These are phyloP conservation scores for Rhodotorula toruloides DNA, from an alignment of 768 basidiomycete species.

Conservation along the genomic window DNA sequence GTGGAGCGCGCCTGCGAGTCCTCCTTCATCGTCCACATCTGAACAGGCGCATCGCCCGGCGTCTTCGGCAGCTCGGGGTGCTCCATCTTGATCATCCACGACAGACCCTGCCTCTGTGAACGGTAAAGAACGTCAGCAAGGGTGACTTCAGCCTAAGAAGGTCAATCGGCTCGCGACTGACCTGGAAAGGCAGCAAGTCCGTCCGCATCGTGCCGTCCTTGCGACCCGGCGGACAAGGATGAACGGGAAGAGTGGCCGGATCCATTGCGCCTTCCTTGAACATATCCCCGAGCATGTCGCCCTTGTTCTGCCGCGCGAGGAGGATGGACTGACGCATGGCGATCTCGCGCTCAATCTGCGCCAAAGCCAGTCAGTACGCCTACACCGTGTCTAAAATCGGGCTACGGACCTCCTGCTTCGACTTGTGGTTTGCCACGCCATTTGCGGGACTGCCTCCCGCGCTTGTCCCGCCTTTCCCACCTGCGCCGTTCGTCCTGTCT, in stretches of 20 bases:
- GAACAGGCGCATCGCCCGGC: conserved; percentile 67
- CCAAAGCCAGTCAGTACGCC: no score
- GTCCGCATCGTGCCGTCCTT: conserved; percentile 63
- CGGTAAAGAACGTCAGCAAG: not conserved
- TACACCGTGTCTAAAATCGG: no score
- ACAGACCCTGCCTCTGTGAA: conserved; percentile 71
- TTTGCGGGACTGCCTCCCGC: not conserved
- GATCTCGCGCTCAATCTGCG: not conserved
- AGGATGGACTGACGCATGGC: conserved; percentile 1
- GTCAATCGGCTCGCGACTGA: conserved; percentile 42
- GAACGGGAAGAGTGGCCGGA: conserved; percentile 63
- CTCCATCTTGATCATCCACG: conserved; percentile 72
- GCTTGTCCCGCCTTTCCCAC: not conserved
- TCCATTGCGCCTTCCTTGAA: conserved; percentile 51
- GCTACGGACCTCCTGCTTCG: no score
- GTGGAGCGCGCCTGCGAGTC: conserved; percentile 36
- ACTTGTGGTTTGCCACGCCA: not conserved
- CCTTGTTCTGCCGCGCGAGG: conserved; percentile 2
- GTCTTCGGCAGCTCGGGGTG: conserved; percentile 67
- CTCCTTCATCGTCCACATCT: conserved; percentile 72
- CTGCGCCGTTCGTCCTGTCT: not conserved
- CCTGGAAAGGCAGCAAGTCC: conserved; percentile 78
- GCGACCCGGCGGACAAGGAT: conserved; percentile 67
- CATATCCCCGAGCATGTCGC: conserved; percentile 41
- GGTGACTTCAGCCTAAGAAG: not conserved